These are phyloP conservation scores for Rutstroemia sp. DNA, from an alignment of 2,329 filamentous ascomycete genomes.

Conservation along the genomic window DNA sequence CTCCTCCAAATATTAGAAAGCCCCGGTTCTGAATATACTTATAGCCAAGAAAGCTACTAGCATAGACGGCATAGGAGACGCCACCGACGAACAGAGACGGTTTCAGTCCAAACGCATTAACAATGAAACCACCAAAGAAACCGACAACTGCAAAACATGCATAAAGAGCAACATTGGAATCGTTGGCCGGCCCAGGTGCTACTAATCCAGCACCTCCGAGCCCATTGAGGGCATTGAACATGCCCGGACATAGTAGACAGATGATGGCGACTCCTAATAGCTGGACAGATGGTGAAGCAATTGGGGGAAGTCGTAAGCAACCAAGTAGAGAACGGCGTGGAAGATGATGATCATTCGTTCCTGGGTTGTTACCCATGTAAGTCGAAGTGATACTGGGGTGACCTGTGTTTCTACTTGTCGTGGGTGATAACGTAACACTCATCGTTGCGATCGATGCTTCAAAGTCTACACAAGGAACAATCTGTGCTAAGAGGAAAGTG, in stretches of 20 bases:
- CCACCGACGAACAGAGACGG: slow-evolving; percentile 61
- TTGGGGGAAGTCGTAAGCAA: background rate
- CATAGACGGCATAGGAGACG: slow-evolving; percentile 67
- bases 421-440: slow-evolving; percentile 4
- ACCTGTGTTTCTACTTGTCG: background rate
- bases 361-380: background rate
- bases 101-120: slow-evolving; percentile 64
- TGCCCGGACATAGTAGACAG: slow-evolving; percentile 62
- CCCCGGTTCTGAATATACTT: slow-evolving; percentile 48
- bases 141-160: slow-evolving; percentile 47
- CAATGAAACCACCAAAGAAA: slow-evolving; percentile 65
- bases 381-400: background rate
- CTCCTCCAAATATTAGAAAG: slow-evolving; percentile 67
- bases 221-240: slow-evolving; percentile 61
- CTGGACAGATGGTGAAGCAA: slow-evolving; percentile 2
- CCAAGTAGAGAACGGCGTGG: background rate
- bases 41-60: slow-evolving; percentile 61
- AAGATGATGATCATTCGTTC: background rate
- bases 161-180: slow-evolving; percentile 35
- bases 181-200: slow-evolving; percentile 43
- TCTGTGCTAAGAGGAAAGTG: slow-evolving; percentile 3
- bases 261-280: slow-evolving; percentile 51
- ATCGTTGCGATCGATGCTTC: slow-evolving; percentile 1
- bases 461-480: background rate
- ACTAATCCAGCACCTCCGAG: slow-evolving; percentile 56